These are phyloP conservation scores for Pyrenula aspistea DNA, from an alignment of 495 filamentous ascomycete species.

Conservation along the genomic window DNA sequence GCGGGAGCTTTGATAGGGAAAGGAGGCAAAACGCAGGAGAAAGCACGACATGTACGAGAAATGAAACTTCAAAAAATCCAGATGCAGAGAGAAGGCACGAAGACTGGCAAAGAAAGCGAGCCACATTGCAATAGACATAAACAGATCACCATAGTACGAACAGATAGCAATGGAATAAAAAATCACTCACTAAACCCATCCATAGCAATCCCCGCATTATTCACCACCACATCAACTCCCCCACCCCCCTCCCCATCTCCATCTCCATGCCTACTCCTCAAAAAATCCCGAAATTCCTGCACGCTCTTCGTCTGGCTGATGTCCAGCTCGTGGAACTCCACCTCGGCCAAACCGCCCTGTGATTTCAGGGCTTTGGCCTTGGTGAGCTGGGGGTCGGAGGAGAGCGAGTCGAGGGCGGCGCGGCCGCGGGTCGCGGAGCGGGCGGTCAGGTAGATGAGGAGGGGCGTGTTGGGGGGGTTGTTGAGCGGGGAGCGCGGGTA, in stretches of 20 bases:
- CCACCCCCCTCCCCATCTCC: no score
- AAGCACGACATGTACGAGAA: no score
- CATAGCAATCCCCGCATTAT: constrained; percentile 34
- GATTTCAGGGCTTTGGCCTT: constrained; percentile 23
- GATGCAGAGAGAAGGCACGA: no score
- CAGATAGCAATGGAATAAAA: neutral
- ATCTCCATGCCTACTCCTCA: constrained; percentile 30
- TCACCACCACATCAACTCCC: constrained; percentile 31
- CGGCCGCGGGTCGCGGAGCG: constrained; percentile 27
- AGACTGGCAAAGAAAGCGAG: neutral
- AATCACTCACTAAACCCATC: constrained; percentile 16
- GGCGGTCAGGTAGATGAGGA: constrained; percentile 40
- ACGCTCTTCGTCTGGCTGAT: constrained; percentile 29
- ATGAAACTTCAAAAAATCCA: no score
- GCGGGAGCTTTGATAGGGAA: no score
- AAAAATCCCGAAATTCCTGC: constrained; percentile 18
- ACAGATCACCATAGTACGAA: neutral
- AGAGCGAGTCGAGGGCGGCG: constrained; percentile 23
- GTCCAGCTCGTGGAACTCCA: constrained; percentile 30
- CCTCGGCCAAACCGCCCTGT: constrained; percentile 28
- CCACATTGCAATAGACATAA: no score
- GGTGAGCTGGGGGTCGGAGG: constrained; percentile 25
- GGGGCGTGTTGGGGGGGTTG: constrained; percentile 13
- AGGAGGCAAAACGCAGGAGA: no score
- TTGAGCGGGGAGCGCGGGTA: constrained; percentile 33